Percentiles rank a stretch among this genome's conserved stretches.
Conservation (phyloP, 1,284 basidiomycete genomes). For the Hypsizygus ulmarius region DNA sequence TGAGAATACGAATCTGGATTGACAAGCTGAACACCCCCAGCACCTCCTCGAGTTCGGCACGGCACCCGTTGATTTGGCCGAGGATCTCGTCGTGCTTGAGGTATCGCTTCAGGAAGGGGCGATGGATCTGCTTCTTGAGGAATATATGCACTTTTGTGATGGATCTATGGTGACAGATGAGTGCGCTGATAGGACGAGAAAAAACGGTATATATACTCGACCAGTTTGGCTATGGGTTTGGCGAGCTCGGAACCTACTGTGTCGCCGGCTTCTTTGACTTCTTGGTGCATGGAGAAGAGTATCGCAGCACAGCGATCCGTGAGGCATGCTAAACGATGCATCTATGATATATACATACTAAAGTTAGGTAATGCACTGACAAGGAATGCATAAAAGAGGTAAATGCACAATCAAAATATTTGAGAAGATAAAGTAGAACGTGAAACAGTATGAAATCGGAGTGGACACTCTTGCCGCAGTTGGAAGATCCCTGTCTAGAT, state of each 20-base stretch:
- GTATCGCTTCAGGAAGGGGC: slow-evolving; percentile 78
- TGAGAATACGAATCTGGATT: slow-evolving; percentile 57
- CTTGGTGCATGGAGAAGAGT: slow-evolving; percentile 40
- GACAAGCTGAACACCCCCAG: slow-evolving; percentile 56
- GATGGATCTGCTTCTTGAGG: slow-evolving; percentile 55
- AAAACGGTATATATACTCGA: slow-evolving; percentile 44
- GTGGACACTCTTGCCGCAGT: no score
- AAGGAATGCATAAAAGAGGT: no score
- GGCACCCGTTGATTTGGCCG: slow-evolving; percentile 50
- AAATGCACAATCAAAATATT: no score
- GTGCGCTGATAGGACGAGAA: background rate
- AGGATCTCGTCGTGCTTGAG: slow-evolving; percentile 72
- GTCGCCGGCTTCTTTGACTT: slow-evolving; percentile 40
- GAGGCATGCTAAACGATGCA: slow-evolving; percentile 50
- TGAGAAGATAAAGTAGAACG: no score
- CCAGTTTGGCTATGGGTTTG: slow-evolving; percentile 37
- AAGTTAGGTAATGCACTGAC: no score
- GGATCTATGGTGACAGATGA: slow-evolving; percentile 28
- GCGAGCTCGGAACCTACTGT: slow-evolving; percentile 33
- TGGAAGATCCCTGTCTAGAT: no score
- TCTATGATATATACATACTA: slow-evolving; percentile 33
- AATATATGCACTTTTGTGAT: slow-evolving; percentile 49
- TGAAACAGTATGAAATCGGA: no score
- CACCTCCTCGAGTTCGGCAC: slow-evolving; percentile 50
- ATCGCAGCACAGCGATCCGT: slow-evolving; percentile 46